A percentile compares a stretch with the other conserved stretches of the same genome.
phyloP scores from a whole-genome alignment of 2,329 filamentous ascomycete genomes.

The Fonsecaea multimorphosa region DNA sequence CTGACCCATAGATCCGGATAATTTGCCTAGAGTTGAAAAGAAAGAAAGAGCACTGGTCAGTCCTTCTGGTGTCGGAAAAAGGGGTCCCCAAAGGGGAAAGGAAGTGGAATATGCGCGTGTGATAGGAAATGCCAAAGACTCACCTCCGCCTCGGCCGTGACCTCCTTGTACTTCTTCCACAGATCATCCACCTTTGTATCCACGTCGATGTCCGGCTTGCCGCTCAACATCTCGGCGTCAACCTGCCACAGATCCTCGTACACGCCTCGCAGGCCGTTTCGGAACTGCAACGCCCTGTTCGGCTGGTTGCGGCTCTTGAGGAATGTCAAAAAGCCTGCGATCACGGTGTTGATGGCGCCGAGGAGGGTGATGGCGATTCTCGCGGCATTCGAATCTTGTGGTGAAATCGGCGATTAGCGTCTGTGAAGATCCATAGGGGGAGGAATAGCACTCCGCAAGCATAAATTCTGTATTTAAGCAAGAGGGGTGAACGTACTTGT shows the following conservation, averaged over 20 bases:
- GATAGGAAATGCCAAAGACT: background rate
- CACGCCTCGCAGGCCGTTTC: constrained; percentile 18
- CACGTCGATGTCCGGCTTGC: constrained; percentile 11
- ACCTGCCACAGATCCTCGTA: constrained; percentile 21
- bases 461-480: no score
- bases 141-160: constrained; percentile 15
- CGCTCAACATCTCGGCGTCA: constrained; percentile 20
- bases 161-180: constrained; percentile 18
- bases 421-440: background rate
- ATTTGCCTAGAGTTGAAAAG: constrained; percentile 21
- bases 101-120: background rate
- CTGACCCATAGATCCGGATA: constrained; percentile 32
- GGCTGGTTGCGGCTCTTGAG: constrained; percentile 30
- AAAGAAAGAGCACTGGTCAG: background rate
- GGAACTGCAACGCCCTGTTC: constrained; percentile 28
- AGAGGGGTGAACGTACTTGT: background rate
- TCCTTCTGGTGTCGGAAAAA: no score
- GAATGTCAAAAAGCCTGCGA: constrained; percentile 27
- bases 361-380: constrained; percentile 24
- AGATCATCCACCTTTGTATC: constrained; percentile 19
- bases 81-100: no score
- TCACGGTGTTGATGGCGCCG: constrained; percentile 29
- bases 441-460: no score
- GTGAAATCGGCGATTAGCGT: background rate
- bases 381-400: constrained; percentile 10